A percentile compares a stretch with the other conserved stretches of the same genome.
Evolutionary conservation across 73 alveolate genomes (phyloP).

Genomic region (Stentor coeruleus): DNA sequence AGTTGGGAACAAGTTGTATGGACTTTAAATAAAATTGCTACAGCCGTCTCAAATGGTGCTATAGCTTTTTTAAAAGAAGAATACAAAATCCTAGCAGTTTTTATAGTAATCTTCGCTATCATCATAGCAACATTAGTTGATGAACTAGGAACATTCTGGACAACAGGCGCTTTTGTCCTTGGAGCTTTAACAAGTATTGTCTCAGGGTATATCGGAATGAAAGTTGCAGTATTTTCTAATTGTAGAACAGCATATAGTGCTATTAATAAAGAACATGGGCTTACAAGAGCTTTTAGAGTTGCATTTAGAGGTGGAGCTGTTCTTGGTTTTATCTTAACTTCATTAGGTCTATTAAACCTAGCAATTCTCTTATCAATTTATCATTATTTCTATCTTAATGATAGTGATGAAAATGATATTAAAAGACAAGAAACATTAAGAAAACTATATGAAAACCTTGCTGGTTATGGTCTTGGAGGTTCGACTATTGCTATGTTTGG

Average conservation of each 20-base stretch:
- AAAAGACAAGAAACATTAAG: conserved; percentile 23
- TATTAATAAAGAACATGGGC: conserved; percentile 49
- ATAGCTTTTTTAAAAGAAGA: conserved; percentile 67
- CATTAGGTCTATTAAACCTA: conserved; percentile 68
- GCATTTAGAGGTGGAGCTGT: conserved; percentile 89
- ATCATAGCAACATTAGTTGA: conserved; percentile 36
- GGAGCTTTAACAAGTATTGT: conserved; percentile 75
- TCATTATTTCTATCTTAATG: conserved; percentile 25
- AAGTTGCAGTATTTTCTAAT: conserved; percentile 75
- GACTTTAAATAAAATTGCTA: not conserved
- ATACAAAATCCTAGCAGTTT: conserved; percentile 56
- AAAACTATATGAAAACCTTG: conserved; percentile 80
- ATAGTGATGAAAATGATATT: too few relatives aligned
- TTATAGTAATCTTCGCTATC: conserved; percentile 43
- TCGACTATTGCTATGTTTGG: conserved; percentile 96
- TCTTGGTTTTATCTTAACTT: conserved; percentile 80
- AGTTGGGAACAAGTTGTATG: conserved; percentile 11
- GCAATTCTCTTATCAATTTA: conserved; percentile 51
- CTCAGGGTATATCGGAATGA: conserved; percentile 88
- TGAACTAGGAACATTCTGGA: conserved; percentile 41
- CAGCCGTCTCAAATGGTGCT: conserved; percentile 63
- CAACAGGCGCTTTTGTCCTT: conserved; percentile 65
- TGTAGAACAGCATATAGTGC: conserved; percentile 56
- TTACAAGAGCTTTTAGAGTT: conserved; percentile 48
- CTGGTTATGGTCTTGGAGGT: conserved; percentile 99